Base-by-base conservation (phyloP, 345 rosid species). In the Kernera saxatilis region DNA sequence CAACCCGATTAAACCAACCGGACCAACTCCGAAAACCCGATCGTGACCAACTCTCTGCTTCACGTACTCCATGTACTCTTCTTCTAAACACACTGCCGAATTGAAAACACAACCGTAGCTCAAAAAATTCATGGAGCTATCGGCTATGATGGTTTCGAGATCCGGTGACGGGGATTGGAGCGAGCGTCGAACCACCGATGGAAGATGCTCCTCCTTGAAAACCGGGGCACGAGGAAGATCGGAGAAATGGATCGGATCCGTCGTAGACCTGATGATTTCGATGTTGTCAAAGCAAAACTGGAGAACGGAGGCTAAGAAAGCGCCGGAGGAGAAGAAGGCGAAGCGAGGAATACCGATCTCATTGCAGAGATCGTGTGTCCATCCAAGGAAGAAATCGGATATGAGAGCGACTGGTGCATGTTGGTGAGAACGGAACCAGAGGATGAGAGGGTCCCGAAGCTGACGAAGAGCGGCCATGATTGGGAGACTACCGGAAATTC, bases 321-420 rank as follows among this genome's bases (percentile, higher is more conserved):
- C 75, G 12, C 82, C 82, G 23, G 79, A 39, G 10, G 81, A 62
- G 78, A 76, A 85, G 72, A 91, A 88, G 1, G 83, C 60, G 53
- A 88, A 60, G 19, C 92, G 73, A 6, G 84, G 86, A 15, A 91
- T 57, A 11, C 69, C 59, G 18, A 70, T 36, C 11, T 70, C 45
- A 5, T 8, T 1, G 32, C 59, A 58, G 37, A 91, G 78, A n/a
- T 72, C 77, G 14, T 33, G 12, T 15, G 97, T 88, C 96, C 90
- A 91, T 6, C 97, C 97, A 83, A 69, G 64, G 46, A 69, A 69
- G 65, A 69, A 69, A 27, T 70, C 74, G 14, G 67, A 58, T 49
- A 70, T 55, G 67, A 91, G 69, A 12, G 90, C 91, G 0, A 80
- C 57, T 0, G 97, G 93, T 5, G 93, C 96, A 32, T 78, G 39